phyloP scores from a whole-genome alignment of 164 flowering plant genomes.

The Pachysandra terminalis region DNA sequence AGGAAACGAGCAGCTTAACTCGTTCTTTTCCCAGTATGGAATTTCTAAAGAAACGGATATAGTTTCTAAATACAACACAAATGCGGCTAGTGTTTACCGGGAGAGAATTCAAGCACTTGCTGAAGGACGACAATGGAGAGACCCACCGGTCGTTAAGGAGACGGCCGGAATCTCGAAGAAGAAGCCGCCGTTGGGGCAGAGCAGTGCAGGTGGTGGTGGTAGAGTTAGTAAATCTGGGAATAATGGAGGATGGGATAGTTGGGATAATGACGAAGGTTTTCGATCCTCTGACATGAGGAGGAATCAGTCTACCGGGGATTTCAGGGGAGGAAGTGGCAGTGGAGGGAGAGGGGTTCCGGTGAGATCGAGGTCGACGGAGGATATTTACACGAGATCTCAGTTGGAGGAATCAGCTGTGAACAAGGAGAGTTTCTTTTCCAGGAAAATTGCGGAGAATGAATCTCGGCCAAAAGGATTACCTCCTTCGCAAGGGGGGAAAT shows the following conservation, averaged over 20 bases:
- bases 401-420: constrained; percentile 89
- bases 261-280: constrained; percentile 62
- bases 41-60: constrained; percentile 81
- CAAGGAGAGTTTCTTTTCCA: constrained; percentile 76
- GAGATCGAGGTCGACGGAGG: constrained; percentile 74
- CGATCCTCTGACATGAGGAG: constrained; percentile 57
- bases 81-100: constrained; percentile 69
- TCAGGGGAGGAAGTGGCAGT: constrained; percentile 34
- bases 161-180: constrained; percentile 24
- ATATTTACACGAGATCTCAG: constrained; percentile 60
- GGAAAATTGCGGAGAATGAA: constrained; percentile 75
- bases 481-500: constrained; percentile 94
- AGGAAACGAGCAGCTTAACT: constrained; percentile 74
- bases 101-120: constrained; percentile 75
- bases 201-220: constrained; percentile 23
- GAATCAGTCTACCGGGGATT: constrained; percentile 68
- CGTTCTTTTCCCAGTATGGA: constrained; percentile 60
- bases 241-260: constrained; percentile 76
- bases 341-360: constrained; percentile 39
- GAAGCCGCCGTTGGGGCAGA: constrained; percentile 43
- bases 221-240: constrained; percentile 14
- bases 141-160: constrained; percentile 73
- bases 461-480: constrained; percentile 80
- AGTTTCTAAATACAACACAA: constrained; percentile 73
- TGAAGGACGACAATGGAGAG: constrained; percentile 75